Base-by-base conservation (phyloP, 2,329 filamentous ascomycete genomes). In the Colletotrichum trifolii region DNA sequence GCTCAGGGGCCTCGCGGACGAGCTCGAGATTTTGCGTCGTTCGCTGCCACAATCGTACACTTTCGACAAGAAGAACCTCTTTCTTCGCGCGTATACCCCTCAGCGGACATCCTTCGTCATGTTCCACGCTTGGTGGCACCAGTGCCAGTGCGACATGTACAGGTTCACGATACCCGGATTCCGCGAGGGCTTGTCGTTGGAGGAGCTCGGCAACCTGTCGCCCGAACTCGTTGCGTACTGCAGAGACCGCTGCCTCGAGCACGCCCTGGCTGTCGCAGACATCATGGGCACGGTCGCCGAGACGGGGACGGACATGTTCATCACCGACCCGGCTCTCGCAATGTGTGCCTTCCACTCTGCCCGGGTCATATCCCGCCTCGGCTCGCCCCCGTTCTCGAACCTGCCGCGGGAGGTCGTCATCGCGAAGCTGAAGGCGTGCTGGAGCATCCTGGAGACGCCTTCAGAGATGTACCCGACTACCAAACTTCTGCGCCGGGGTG, bases 111-210 rank as follows among this genome's bases (percentile, higher is more conserved):
- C 70, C 0, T 72, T 67, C 3, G 36, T 72, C 8, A 72, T 72
- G 71, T 52, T 72, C 0, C 71, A 72, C 34, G 66, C 67, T n/a
- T 72, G 71, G 70, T 72, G 69, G 69, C 71, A 72, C 45, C 71
- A 72, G 25, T 67, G 67, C 0, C 70, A 72, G 11, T 72, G 70
- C 45, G 71, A 72, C 15, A 64, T 72, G 4, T 72, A 69, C 25
- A 66, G 71, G 2, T 72, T 72, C 8, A 66, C 69, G 0, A 71
- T 72, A 1, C 71, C 70, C 0, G 71, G 59, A 2, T 58, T 66
- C 33, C 54, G 64, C 2, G 64, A 66, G 45, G 64, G 64, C 0
- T 49, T 66, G 1, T 45, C 59, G 2, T 8, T 57, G 2, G 59
- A 57, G 34, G 64, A 66, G 9, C 13, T 66, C 4, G 36, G 43